Evolutionary conservation across 805 yeast genomes (phyloP), one percentile per base, ranked within the genome.

Genomic region (Wickerhamiella galacta): DNA sequence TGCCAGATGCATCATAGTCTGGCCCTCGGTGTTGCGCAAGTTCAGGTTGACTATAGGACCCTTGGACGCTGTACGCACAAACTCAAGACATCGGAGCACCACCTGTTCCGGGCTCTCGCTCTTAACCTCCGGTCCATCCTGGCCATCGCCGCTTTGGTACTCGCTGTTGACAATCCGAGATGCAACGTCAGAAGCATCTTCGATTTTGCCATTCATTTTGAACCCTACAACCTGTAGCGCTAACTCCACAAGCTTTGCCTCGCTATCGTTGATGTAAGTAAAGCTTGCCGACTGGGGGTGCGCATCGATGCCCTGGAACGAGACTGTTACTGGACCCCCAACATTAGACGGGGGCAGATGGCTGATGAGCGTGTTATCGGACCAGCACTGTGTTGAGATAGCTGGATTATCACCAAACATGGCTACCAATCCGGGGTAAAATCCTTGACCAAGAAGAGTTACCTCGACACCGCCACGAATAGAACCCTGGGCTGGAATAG

Each of bases 141-240:
- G n/a, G 2, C 40, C 45, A 8, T 34, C 33, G 7, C 34, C 36
- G 5, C 24, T n/a, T 28, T 22, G 20, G 42, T 72, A 32, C 70
- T 30, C 38, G 4, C 24, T 30, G 32, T 66, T 9, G 34, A 87
- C 83, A 43, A 90, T 82, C 42, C 93, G 64, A 53, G 77, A 76
- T 1, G 96, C 96, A 46, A 90, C 80, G 49, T 82, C 83, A 44
- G 80, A 72, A 2, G 96, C 95, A 54, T 87, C 95, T 50, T 90
- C 96, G 37, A 90, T 60, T 47, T 76, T 75, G 37, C 96, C 98
- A 49, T 82, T 85, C 95, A 87, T 83, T 57, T 87, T 87, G 55
- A 85, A 63, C 2, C 98, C 98, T 25, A 90, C 95, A 46, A 90
- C 90, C 32, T 90, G 96, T 45, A 90, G 63, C 2, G 98, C 98